Conservation (phyloP, 176 grass and related monocot species). For the Guadua angustifolia region DNA sequence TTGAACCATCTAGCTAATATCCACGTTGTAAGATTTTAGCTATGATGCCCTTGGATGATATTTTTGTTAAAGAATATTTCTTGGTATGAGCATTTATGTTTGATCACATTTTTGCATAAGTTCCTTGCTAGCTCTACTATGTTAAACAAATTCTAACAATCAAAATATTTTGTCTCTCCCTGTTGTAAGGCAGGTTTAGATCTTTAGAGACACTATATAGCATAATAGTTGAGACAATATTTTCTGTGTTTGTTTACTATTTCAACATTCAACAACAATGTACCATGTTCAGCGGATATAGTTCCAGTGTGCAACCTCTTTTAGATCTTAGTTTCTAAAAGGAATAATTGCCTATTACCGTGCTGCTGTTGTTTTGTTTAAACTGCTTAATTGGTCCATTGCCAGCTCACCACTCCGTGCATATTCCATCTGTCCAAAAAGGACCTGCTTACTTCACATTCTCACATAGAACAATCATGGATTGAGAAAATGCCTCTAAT, state of each 20-base stretch:
- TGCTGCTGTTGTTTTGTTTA: neutral
- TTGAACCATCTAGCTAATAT: constrained; percentile 90
- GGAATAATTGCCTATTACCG: neutral
- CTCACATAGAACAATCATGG: constrained; percentile 3
- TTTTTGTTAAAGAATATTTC: constrained; percentile 6
- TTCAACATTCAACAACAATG: neutral
- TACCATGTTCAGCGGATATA: neutral
- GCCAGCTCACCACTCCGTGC: neutral
- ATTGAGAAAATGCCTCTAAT: constrained; percentile 1
- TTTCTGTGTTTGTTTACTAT: neutral
- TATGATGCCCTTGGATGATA: constrained; percentile 31
- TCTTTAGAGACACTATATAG: too few species aligned
- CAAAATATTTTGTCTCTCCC: constrained; percentile 16
- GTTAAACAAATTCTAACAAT: neutral
- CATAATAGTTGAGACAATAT: too few species aligned
- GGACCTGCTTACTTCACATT: neutral
- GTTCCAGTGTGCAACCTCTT: neutral
- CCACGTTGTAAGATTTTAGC: constrained; percentile 60
- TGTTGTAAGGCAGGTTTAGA: too few species aligned
- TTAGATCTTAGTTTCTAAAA: neutral
- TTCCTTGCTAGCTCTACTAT: neutral
- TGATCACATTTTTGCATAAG: neutral
- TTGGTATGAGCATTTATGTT: neutral
- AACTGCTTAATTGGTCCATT: constrained; percentile 8
- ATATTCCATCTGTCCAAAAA: neutral